Evolutionary conservation across 148 eudicot species (phyloP), one percentile per base, ranked within the genome.

Genomic region (Dianthus caryophyllus): DNA sequence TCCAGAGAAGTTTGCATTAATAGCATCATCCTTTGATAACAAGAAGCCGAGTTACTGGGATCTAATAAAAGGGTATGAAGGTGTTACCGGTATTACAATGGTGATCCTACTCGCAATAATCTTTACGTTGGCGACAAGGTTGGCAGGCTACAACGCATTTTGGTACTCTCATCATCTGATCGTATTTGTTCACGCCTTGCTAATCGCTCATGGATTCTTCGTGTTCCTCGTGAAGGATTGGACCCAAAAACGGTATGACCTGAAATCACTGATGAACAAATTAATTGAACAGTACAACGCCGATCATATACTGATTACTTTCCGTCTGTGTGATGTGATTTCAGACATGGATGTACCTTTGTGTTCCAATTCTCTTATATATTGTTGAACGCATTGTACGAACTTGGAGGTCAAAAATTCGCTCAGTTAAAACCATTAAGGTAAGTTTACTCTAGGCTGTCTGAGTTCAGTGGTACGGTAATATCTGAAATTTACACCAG

Each of bases 321-420:
- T 62, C n/a, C n/a, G n/a, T n/a, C 50, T 29, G 25, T 63, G 25
- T 67, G 75, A 15, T 83, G n/a, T n/a, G n/a, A n/a, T n/a, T 41
- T 12, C 88, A 94, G 99, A 94, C 97, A 78, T 94, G 97, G 99
- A 86, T 88, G 90, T 94, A 94, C 62, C 79, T 94, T 62, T 76
- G 85, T 13, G 61, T 84, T 61, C 99, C 99, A 6, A 64, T 94
- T 24, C 43, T 94, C 61, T 73, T 94, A 33, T 86, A 90, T 60
- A 64, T 77, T 50, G 86, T 82, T 36, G 99, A 94, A 63, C 77
- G 96, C 71, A 79, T 84, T 67, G 68, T 90, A 73, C 79, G 96
- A 53, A 79, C 84, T 12, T 83, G 87, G 62, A 81, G 96, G 36
- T 94, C 99, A 68, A 84, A 82, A 72, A 81, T 82, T 50, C 76